phyloP scores from a whole-genome alignment of 1,139 yeast genomes.

The Suhomyces choctaworum region DNA sequence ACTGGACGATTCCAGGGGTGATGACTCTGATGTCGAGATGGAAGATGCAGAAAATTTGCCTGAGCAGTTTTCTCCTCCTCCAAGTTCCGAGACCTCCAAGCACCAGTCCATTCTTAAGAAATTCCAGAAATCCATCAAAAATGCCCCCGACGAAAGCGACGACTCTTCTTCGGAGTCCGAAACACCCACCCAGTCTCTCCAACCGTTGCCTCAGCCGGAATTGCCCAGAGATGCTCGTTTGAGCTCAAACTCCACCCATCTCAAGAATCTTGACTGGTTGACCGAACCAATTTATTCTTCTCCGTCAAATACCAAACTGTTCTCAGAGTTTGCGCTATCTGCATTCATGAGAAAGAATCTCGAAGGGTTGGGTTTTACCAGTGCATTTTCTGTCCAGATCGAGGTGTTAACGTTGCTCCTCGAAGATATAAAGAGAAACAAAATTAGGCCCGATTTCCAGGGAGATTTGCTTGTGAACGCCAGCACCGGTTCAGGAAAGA shows the following conservation, averaged over 20 bases:
- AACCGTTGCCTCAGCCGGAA: conserved; percentile 83
- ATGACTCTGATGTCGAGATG: conserved; percentile 2
- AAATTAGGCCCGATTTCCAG: conserved; percentile 55
- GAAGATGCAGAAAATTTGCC: conserved; percentile 11
- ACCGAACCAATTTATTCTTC: conserved; percentile 59
- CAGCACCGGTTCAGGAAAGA: conserved; percentile 95
- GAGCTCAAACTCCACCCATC: conserved; percentile 38
- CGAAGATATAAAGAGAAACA: conserved; percentile 46
- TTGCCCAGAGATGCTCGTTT: conserved; percentile 53
- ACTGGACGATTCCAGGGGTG: conserved; percentile 10
- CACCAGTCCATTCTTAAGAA: conserved; percentile 33
- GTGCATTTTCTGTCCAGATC: conserved; percentile 80
- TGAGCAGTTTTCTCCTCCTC: no score
- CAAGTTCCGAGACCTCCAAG: conserved; percentile 21
- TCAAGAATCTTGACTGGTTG: conserved; percentile 61
- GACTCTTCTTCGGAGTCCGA: conserved; percentile 27
- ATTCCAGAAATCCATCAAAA: conserved; percentile 23
- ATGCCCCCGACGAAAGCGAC: conserved; percentile 13
- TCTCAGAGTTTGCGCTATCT: conserved; percentile 43
- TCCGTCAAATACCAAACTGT: conserved; percentile 44
- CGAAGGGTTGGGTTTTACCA: conserved; percentile 39
- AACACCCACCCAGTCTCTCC: conserved; percentile 52
- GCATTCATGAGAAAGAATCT: conserved; percentile 49
- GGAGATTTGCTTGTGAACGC: conserved; percentile 90
- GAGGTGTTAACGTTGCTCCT: conserved; percentile 61